Conservation (phyloP, 2,329 filamentous ascomycete genomes). For the Aspergillus nomiae region DNA sequence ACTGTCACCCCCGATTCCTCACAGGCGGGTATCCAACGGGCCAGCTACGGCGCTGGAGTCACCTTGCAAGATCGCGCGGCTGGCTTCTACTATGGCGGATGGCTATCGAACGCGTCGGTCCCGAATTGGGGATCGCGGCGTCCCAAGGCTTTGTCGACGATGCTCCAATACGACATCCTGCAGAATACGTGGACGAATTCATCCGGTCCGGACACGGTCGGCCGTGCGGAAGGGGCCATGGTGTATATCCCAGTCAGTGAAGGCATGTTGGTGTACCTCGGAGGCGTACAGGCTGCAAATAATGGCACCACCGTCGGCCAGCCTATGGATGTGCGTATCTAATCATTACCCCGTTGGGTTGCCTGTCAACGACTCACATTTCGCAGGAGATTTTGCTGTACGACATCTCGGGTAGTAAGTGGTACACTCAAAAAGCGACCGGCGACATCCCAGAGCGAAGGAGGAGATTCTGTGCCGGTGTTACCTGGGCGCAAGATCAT, state of each 20-base stretch:
- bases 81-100: conserved; percentile 9
- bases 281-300: background rate
- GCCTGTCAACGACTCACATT: background rate
- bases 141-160: background rate
- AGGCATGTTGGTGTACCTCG: conserved; percentile 12
- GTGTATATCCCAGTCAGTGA: conserved; percentile 10
- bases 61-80: background rate
- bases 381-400: conserved; percentile 7
- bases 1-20: background rate
- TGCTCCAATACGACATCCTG: conserved; percentile 7
- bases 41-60: conserved; percentile 1
- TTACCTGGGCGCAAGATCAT: conserved; percentile 5
- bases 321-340: background rate
- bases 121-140: background rate
- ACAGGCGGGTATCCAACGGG: background rate
- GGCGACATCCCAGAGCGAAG: conserved; percentile 4
- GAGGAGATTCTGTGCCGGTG: conserved; percentile 7
- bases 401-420: conserved; percentile 8
- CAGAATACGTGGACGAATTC: conserved; percentile 11
- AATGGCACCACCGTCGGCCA: background rate
- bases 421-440: conserved; percentile 13
- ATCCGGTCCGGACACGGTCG: conserved; percentile 6
- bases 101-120: conserved; percentile 2
- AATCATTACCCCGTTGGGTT: too few species aligned
- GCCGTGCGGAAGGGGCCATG: conserved; percentile 9